Conservation (phyloP, 139 green algal genomes). For the Chlamydomonas incerta region DNA sequence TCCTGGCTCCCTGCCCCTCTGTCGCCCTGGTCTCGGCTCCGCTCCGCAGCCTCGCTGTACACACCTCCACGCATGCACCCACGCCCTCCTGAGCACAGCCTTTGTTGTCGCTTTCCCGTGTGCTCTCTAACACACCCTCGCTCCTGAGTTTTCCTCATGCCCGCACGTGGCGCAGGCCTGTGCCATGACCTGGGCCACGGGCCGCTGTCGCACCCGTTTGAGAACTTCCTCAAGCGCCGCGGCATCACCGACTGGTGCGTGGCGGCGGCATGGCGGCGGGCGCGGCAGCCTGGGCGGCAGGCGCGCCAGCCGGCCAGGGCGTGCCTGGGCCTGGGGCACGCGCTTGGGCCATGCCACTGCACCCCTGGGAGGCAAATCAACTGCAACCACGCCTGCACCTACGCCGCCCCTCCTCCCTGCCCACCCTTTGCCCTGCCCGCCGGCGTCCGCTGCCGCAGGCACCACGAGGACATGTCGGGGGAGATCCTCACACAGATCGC, state of each 20-base stretch:
- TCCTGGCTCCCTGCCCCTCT: too few species aligned
- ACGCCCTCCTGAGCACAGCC: too few species aligned
- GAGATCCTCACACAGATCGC: slow-evolving; percentile 49
- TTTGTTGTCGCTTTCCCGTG: not conserved
- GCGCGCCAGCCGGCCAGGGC: too few species aligned
- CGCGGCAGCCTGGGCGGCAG: not conserved
- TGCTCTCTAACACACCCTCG: not conserved
- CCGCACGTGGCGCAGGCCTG: slow-evolving; percentile 68
- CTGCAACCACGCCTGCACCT: not conserved
- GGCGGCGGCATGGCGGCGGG: not conserved
- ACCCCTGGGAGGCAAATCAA: too few species aligned
- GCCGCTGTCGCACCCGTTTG: slow-evolving; percentile 92
- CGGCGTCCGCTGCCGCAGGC: not conserved
- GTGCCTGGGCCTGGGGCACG: too few species aligned
- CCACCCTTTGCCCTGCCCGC: not conserved
- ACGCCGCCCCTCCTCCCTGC: not conserved
- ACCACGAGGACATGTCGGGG: slow-evolving; percentile 33
- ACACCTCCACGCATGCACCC: too few species aligned
- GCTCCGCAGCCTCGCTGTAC: too few species aligned
- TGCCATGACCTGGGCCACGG: slow-evolving; percentile 96
- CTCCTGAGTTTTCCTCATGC: not conserved
- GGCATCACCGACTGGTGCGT: slow-evolving; percentile 11
- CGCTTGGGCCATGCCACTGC: too few species aligned
- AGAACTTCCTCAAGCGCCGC: slow-evolving; percentile 75
- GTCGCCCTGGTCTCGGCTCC: too few species aligned